Base-by-base conservation (phyloP, 2,329 filamentous ascomycete genomes). In the Pseudogymnoascus sp. region DNA sequence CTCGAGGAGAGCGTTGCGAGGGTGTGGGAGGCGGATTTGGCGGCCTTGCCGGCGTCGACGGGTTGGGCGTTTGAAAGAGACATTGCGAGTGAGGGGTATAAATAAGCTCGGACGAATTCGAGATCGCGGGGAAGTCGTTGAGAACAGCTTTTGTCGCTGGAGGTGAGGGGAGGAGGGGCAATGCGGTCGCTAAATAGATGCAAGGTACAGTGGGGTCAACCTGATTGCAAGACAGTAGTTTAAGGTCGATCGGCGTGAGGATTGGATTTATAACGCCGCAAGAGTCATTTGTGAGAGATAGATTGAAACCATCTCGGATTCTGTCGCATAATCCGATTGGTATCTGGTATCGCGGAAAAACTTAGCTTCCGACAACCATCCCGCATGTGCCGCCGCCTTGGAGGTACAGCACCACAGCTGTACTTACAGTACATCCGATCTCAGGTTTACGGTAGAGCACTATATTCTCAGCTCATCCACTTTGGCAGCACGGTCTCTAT, bases 61-160 rank as follows among this genome's bases (percentile, higher is more conserved):
- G 93, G 89, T 33, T 87, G 88, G 61, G 89, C 90, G 74, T 90
- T 92, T 58, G 92, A 96, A 63, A 97, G 81, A 67, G 93, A 96
- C 94, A 97, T 96, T 66, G n/a, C 33, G 60, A 33, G 55, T 25
- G 48, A 52, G 39, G 40, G 9, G 36, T 37, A 61, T 31, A 63
- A 55, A 58, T 62, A 61, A 61, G 33, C 60, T 36, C 39, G 62
- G 42, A 37, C n/a, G 39, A 31, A 27, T 29, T 36, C 48, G 39
- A 39, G 27, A 39, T 52, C 37, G 63, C 37, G 64, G 62, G 27
- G 37, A 58, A 62, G 39, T 63, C 60, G 58, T 59, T 59, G 59
- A 62, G 63, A 48, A 64, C 25, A 48, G 42, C 42, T 48, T 48
- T 48, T 29, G 42, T 48, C 7, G 42, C 42, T 29, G 42, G 13